Conservation (phyloP, 441 rosid species). For the Euphorbia celastroides region DNA sequence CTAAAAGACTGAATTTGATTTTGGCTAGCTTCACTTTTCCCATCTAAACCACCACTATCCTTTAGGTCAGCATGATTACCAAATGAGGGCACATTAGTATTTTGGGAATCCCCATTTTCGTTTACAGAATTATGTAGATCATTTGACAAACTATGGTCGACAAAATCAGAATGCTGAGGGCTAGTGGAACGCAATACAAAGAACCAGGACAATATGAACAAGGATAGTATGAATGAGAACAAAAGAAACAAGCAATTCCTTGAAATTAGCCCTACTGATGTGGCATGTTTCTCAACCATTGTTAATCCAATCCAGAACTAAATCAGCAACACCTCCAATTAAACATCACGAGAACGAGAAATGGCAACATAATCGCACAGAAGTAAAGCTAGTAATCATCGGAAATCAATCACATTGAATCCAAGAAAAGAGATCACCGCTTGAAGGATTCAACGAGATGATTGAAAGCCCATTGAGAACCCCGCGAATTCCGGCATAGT, state of each 20-base stretch:
- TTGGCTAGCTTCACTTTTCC: constrained; percentile 16
- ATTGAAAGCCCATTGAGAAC: neutral
- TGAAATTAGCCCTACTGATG: constrained; percentile 37
- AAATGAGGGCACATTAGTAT: constrained; percentile 21
- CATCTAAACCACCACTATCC: constrained; percentile 19
- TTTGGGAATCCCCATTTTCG: constrained; percentile 24
- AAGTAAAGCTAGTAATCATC: neutral
- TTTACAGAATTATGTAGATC: constrained; percentile 27
- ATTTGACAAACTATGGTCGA: constrained; percentile 32
- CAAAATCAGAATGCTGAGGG: constrained; percentile 28
- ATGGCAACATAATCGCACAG: neutral
- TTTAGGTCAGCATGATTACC: constrained; percentile 26
- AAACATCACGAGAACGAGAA: constrained; percentile 9
- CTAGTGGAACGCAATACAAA: constrained; percentile 54
- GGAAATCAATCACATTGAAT: neutral
- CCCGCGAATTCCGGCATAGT: neutral
- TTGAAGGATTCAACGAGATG: neutral
- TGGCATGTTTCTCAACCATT: constrained; percentile 55
- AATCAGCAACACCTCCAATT: constrained; percentile 18
- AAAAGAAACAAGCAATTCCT: constrained; percentile 47
- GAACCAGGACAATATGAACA: constrained; percentile 74
- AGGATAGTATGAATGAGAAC: constrained; percentile 34
- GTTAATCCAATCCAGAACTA: constrained; percentile 17
- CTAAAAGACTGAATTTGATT: constrained; percentile 22
- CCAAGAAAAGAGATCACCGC: neutral